phyloP scores from a whole-genome alignment of 140 eudicot species.

The Artemisia princeps region DNA sequence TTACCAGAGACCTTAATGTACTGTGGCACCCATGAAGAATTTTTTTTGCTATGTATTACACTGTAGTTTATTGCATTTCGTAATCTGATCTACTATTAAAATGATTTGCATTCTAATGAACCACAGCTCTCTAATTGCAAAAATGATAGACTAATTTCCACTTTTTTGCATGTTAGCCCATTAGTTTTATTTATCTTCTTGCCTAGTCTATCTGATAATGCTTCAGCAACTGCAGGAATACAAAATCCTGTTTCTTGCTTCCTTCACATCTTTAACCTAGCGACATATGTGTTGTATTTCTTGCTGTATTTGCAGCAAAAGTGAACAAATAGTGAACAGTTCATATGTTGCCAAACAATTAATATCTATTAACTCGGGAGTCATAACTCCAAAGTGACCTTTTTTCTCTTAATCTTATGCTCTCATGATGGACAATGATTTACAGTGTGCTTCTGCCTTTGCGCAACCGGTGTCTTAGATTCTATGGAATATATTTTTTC shows the following conservation, averaged over 20 bases:
- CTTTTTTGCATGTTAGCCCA: too few relatives aligned
- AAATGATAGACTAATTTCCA: too few relatives aligned
- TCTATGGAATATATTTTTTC: slow-evolving; percentile 5
- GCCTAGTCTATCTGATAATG: neutral
- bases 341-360: neutral
- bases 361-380: neutral
- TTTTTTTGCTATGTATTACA: neutral
- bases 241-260: slow-evolving; percentile 2
- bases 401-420: neutral
- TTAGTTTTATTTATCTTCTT: too few relatives aligned
- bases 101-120: slow-evolving; percentile 6
- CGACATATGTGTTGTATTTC: neutral
- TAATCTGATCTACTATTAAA: neutral
- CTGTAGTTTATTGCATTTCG: neutral
- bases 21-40: slow-evolving; percentile 6
- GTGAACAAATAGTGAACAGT: neutral
- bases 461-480: neutral
- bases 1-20: slow-evolving; percentile 5
- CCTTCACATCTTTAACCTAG: neutral
- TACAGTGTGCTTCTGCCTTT: slow-evolving; percentile 9
- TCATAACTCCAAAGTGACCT: neutral
- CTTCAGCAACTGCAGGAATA: neutral
- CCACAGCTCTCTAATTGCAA: neutral
- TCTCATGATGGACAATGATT: neutral
- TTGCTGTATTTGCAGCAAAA: slow-evolving; percentile 3